Conservation (phyloP, 1,139 yeast genomes). For the Tardiomyces depauwii region DNA sequence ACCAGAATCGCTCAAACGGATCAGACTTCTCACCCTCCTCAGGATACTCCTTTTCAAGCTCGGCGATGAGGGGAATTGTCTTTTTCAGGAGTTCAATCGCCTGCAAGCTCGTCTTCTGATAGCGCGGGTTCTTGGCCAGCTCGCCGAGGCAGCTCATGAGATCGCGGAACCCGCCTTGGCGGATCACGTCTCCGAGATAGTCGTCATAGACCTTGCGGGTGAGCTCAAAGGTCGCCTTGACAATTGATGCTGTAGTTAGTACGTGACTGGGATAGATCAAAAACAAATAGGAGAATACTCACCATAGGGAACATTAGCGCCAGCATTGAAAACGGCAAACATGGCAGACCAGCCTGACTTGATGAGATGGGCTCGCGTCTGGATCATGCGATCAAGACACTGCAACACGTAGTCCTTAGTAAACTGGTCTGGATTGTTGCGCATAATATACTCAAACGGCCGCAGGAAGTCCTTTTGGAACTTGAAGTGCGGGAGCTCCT, state of each 20-base stretch:
- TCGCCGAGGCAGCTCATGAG: conserved; percentile 69
- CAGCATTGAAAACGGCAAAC: conserved; percentile 60
- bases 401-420: conserved; percentile 88
- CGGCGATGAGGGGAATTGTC: conserved; percentile 43
- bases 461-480: conserved; percentile 89
- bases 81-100: conserved; percentile 66
- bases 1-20: conserved; percentile 38
- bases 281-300: neutral
- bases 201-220: conserved; percentile 41
- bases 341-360: conserved; percentile 95
- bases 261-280: neutral
- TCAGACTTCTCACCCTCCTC: conserved; percentile 9
- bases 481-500: conserved; percentile 89
- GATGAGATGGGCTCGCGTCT: conserved; percentile 61
- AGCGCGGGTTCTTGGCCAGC: conserved; percentile 73
- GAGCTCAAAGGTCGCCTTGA: conserved; percentile 50
- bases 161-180: conserved; percentile 66
- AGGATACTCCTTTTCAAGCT: conserved; percentile 12
- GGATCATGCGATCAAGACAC: conserved; percentile 77
- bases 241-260: conserved; percentile 33
- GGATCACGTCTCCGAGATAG: conserved; percentile 50
- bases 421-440: conserved; percentile 53
- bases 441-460: conserved; percentile 77
- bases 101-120: conserved; percentile 70
- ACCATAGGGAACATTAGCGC: conserved; percentile 28